These are phyloP conservation scores for Saccharomycopsis synnaedendra DNA, from an alignment of 805 yeast genomes.

Conservation along the genomic window DNA sequence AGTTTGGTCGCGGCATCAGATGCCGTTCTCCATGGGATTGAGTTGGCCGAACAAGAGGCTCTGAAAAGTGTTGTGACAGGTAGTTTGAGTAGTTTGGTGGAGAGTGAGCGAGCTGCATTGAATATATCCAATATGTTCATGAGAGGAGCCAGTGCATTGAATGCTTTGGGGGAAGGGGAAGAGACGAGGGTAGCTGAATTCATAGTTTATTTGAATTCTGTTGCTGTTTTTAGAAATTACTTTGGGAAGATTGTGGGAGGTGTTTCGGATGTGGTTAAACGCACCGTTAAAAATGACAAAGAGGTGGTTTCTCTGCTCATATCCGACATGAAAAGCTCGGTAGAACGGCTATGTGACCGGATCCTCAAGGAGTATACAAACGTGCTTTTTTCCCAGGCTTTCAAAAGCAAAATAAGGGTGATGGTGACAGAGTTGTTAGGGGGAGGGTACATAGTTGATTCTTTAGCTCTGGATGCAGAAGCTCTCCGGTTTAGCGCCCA, in stretches of 20 bases:
- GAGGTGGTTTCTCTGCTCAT: conserved; percentile 22
- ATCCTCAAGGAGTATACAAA: conserved; percentile 28
- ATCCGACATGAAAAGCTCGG: not conserved
- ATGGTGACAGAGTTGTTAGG: conserved; percentile 32
- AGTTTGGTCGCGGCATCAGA: conserved; percentile 21
- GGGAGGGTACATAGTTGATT: not conserved
- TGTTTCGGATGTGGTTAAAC: conserved; percentile 15
- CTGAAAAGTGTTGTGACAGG: not conserved
- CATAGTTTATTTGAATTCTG: conserved; percentile 60
- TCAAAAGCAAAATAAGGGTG: conserved; percentile 32
- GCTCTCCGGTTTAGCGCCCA: conserved; percentile 40
- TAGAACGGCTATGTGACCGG: conserved; percentile 22
- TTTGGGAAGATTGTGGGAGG: conserved; percentile 41
- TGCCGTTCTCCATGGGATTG: conserved; percentile 11
- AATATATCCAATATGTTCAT: conserved; percentile 23
- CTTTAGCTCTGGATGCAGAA: conserved; percentile 22
- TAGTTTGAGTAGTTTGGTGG: not conserved
- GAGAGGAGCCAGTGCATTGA: conserved; percentile 33
- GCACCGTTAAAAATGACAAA: conserved; percentile 28
- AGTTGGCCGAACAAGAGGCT: not conserved
- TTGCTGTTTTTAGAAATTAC: conserved; percentile 51
- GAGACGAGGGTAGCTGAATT: conserved; percentile 45
- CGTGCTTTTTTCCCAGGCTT: conserved; percentile 36
- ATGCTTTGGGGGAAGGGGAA: conserved; percentile 27
- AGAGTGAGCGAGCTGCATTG: not conserved